Evolutionary conservation across 805 yeast genomes (phyloP).

Genomic region (Schizosaccharomyces japonicus): DNA sequence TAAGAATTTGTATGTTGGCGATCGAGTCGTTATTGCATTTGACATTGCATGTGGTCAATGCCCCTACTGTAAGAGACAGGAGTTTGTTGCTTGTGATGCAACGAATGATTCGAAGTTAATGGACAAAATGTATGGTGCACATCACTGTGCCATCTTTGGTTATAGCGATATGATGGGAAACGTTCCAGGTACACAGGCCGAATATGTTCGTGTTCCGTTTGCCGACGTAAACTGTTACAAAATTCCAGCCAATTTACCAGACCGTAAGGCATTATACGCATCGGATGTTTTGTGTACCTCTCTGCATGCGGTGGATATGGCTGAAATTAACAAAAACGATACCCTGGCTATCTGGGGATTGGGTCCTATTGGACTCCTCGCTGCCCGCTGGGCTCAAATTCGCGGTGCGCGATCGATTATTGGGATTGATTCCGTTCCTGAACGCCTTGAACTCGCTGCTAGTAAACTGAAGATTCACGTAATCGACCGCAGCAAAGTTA

Average conservation of each 20-base stretch:
- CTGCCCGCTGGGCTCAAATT: conserved; percentile 9
- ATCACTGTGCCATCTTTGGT: conserved; percentile 6
- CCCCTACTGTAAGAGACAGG: conserved; percentile 25
- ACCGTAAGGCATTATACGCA: conserved; percentile 8
- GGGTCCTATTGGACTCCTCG: conserved; percentile 6
- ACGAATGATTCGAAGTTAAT: conserved; percentile 2
- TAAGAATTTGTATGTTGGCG: conserved; percentile 21
- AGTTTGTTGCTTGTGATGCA: conserved; percentile 8
- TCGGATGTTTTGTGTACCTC: conserved; percentile 11
- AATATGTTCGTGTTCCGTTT: conserved; percentile 32
- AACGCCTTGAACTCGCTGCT: conserved; percentile 8
- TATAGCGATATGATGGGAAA: conserved; percentile 15
- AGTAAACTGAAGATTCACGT: conserved; percentile 6
- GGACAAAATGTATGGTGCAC: conserved; percentile 4
- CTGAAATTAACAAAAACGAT: conserved; percentile 8
- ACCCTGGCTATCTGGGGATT: conserved; percentile 9
- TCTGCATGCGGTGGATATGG: conserved; percentile 8
- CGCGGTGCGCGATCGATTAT: conserved; percentile 7
- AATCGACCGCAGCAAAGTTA: conserved; percentile 3
- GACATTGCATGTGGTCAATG: conserved; percentile 39
- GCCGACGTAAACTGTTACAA: conserved; percentile 28
- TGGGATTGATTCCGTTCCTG: conserved; percentile 10
- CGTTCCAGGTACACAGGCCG: conserved; percentile 38
- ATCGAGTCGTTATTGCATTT: conserved; percentile 24
- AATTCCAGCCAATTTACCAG: conserved; percentile 17